Conservation (phyloP, 139 green algal genomes). For the Marvania coccoides region DNA sequence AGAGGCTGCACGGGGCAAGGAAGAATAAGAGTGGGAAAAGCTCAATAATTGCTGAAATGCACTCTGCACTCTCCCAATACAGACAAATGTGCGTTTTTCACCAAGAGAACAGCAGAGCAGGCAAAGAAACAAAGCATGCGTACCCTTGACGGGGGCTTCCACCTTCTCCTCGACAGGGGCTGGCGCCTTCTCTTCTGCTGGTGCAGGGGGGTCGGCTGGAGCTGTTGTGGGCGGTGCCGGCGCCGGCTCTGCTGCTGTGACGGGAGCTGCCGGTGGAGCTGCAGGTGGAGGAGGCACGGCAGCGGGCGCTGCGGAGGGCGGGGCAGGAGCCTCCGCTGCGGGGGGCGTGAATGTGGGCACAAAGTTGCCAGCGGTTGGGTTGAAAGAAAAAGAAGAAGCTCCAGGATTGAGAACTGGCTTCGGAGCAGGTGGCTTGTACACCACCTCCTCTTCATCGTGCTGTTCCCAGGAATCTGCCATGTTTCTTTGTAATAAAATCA, state of each 20-base stretch:
- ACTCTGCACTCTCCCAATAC: too few species aligned
- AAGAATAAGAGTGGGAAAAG: background rate
- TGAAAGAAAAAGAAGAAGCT: constrained; percentile 58
- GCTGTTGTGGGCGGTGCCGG: background rate
- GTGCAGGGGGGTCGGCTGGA: constrained; percentile 4
- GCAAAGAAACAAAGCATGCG: background rate
- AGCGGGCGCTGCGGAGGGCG: constrained; percentile 5
- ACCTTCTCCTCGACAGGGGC: background rate
- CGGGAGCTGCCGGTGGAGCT: background rate
- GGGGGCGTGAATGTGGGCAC: constrained; percentile 14
- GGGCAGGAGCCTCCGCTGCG: background rate
- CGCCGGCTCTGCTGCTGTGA: background rate
- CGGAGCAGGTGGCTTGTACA: background rate
- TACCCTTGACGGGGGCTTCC: background rate
- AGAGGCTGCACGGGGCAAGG: background rate
- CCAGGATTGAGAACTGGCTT: constrained; percentile 38
- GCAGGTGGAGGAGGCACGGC: background rate
- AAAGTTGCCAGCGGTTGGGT: constrained; percentile 44
- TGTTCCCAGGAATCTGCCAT: constrained; percentile 41
- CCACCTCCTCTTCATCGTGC: constrained; percentile 6
- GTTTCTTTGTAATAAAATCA: background rate
- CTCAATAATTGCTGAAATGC: background rate
- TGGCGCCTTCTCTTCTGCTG: background rate
- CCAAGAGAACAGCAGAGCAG: background rate
- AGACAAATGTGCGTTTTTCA: background rate